Evolutionary conservation across 352 stramenopile genomes (phyloP).

Genomic region (Phytophthora idaei): DNA sequence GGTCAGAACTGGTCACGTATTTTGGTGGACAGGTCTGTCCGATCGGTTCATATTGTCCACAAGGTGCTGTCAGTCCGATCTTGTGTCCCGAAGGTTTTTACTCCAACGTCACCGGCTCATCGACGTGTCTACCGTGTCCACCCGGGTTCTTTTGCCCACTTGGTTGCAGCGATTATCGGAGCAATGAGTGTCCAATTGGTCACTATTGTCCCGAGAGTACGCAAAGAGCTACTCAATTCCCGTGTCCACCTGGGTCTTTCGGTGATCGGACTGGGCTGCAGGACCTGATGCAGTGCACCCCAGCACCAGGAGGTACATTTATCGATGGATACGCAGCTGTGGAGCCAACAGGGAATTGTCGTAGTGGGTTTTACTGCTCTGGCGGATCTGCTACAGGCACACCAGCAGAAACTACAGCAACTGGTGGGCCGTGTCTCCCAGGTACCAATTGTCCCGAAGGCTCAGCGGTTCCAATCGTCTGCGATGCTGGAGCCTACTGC

Average conservation of each 20-base stretch:
- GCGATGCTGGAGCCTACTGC: conserved; percentile 80
- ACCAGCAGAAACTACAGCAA: conserved; percentile 39
- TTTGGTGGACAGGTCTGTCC: conserved; percentile 51
- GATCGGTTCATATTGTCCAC: conserved; percentile 54
- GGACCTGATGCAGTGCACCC: conserved; percentile 57
- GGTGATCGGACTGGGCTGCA: conserved; percentile 56
- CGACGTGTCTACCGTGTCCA: conserved; percentile 43
- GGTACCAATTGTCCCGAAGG: conserved; percentile 90
- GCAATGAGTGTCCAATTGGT: conserved; percentile 70
- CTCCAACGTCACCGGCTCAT: conserved; percentile 30
- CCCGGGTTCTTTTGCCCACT: conserved; percentile 55
- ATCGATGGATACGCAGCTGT: conserved; percentile 55
- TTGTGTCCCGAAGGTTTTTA: conserved; percentile 55
- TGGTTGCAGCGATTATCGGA: conserved; percentile 45
- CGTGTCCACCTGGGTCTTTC: conserved; percentile 85
- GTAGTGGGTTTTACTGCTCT: conserved; percentile 86
- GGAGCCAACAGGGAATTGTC: conserved; percentile 59
- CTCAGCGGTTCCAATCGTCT: conserved; percentile 84
- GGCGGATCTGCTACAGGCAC: conserved; percentile 62
- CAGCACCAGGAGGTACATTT: conserved; percentile 70
- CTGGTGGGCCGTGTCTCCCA: conserved; percentile 74
- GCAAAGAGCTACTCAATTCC: conserved; percentile 50
- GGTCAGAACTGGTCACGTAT: conserved; percentile 11
- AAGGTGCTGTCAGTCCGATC: conserved; percentile 39
- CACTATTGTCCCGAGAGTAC: conserved; percentile 87